Conservation (phyloP, 2,329 filamentous ascomycete species). For the Fusarium scirpi region DNA sequence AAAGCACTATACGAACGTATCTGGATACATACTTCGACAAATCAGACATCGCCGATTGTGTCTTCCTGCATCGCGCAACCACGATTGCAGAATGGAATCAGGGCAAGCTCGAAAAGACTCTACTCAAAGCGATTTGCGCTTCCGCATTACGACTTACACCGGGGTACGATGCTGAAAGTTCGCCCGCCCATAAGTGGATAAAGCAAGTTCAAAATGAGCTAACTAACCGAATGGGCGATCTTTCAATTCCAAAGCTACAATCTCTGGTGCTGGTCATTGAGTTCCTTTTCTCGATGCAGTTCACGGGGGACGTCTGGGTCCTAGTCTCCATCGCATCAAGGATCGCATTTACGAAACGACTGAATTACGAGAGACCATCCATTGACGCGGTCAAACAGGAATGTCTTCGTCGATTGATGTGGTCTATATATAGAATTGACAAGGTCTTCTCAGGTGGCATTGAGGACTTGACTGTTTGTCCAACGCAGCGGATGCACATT, state of each 20-base stretch:
- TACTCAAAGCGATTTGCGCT: slow-evolving; percentile 42
- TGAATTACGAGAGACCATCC: slow-evolving; percentile 43
- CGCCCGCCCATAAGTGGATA: slow-evolving; percentile 34
- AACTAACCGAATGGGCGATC: slow-evolving; percentile 8
- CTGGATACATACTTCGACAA: slow-evolving; percentile 45
- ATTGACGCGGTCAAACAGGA: slow-evolving; percentile 42
- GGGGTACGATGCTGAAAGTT: neutral
- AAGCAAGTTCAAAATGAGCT: slow-evolving; percentile 34
- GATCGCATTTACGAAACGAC: slow-evolving; percentile 43
- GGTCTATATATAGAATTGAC: slow-evolving; percentile 46
- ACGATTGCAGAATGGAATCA: slow-evolving; percentile 44
- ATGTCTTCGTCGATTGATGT: slow-evolving; percentile 43
- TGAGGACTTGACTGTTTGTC: slow-evolving; percentile 48
- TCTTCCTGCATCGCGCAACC: slow-evolving; percentile 41
- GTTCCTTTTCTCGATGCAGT: slow-evolving; percentile 26
- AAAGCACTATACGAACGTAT: slow-evolving; percentile 6
- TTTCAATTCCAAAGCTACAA: slow-evolving; percentile 35
- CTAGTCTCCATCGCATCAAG: slow-evolving; percentile 42
- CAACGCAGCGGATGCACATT: slow-evolving; percentile 40
- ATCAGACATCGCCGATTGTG: slow-evolving; percentile 27
- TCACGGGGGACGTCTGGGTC: slow-evolving; percentile 40
- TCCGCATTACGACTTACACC: neutral
- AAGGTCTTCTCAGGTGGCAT: slow-evolving; percentile 46
- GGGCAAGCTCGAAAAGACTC: slow-evolving; percentile 27
- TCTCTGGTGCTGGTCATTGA: slow-evolving; percentile 36